A percentile compares a stretch with the other conserved stretches of the same genome.
Evolutionary conservation across 1,284 basidiomycete genomes (phyloP).

Genomic region (Ceratobasidium sp.): DNA sequence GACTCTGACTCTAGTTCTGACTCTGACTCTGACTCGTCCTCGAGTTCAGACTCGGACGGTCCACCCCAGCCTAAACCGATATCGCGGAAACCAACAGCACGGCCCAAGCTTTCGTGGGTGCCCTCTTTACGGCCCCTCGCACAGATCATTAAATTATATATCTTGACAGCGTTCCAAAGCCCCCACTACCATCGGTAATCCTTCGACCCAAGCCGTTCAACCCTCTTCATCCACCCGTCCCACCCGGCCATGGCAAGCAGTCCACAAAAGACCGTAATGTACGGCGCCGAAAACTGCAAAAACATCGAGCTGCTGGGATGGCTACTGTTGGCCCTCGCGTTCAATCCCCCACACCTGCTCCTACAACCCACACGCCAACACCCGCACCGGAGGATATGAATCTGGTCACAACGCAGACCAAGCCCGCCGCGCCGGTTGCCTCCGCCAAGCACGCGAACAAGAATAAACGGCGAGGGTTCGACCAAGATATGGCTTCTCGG

Average conservation of each 20-base stretch:
- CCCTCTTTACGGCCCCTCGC: conserved; percentile 29
- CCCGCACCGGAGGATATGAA: conserved; percentile 28
- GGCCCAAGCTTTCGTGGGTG: background rate
- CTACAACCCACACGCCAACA: conserved; percentile 29
- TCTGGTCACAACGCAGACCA: background rate
- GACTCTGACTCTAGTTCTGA: conserved; percentile 51
- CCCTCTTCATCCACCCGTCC: conserved; percentile 55
- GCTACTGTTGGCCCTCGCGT: background rate
- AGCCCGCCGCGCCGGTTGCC: conserved; percentile 22
- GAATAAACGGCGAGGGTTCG: conserved; percentile 44
- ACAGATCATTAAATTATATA: background rate
- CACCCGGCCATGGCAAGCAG: conserved; percentile 72
- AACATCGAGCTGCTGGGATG: conserved; percentile 52
- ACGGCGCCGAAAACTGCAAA: conserved; percentile 66
- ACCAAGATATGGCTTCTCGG: conserved; percentile 56
- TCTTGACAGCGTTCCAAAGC: background rate
- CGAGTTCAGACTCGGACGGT: conserved; percentile 51
- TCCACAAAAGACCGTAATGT: conserved; percentile 73
- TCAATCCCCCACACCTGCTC: background rate
- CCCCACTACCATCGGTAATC: background rate
- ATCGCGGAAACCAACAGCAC: conserved; percentile 25
- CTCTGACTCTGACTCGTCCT: conserved; percentile 50
- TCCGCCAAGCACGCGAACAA: conserved; percentile 43
- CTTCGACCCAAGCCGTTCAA: background rate
- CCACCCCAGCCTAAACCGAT: conserved; percentile 48